Base-by-base conservation (phyloP, 1,139 yeast genomes). In the Lipomyces yarrowii region DNA sequence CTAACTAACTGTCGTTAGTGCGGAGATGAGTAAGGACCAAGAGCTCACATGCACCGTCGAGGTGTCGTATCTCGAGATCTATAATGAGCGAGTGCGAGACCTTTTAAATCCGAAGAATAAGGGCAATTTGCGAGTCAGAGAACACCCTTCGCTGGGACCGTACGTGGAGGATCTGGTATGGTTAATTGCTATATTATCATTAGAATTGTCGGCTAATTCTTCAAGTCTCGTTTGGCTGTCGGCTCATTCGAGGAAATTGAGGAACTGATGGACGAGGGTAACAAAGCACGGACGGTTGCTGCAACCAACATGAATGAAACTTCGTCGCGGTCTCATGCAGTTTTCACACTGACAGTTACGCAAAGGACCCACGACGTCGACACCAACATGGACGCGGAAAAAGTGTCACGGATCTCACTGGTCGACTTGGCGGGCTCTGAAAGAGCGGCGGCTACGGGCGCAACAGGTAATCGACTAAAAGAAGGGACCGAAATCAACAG, bases 401-500 rank as follows among this genome's bases (percentile, higher is more conserved):
- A 66, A 37, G 83, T 86, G 55, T 87, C 94, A 1, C 84, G 86
- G 68, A 81, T 90, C 54, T 83, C 90, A 67, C 80, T 90, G 42
- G 94, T 90, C 1, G 96, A 90, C 77, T 79, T 90, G 71, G 96
- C 96, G 0, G 96, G 96, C 0, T 87, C 93, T 0, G 96, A 90
- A 74, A 79, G 94, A 66, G 85, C 88, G 7, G 76, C 80, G 23
- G 82, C 87, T 23, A 85, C 91, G 0, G 90, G 90, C 35, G 83
- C 89, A 1, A 84, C 83, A 32, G 91, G 90, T 2, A 84, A 83
- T 13, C 79, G 96, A 61, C 81, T 89, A 63, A 83, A 86, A 70
- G 96, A 90, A 75, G 96, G 96, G 0, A 81, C 87, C 4, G 85
- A 86, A 68, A 90, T 90, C 72, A 90, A 90, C 77, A 87, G 87